These are phyloP conservation scores for Epichloe elymi DNA, from an alignment of 2,329 filamentous ascomycete genomes.

Conservation along the genomic window DNA sequence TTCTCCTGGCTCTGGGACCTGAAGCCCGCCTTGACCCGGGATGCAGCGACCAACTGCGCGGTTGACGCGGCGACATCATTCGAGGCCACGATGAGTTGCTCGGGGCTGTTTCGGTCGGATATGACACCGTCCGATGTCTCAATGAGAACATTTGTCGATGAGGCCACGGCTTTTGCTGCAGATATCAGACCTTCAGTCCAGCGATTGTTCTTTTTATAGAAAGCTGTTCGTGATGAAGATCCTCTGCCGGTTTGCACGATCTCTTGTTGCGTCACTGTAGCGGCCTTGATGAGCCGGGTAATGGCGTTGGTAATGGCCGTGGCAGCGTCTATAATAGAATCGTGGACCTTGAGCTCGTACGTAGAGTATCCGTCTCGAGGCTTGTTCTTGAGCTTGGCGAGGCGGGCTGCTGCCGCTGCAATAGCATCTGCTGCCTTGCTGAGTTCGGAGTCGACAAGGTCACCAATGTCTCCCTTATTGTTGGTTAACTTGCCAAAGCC, in stretches of 20 bases:
- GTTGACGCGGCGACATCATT: constrained; percentile 96
- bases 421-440: constrained; percentile 92
- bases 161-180: constrained; percentile 89
- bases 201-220: constrained; percentile 99
- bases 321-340: constrained; percentile 85
- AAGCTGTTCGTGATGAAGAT: constrained; percentile 74
- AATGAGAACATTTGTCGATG: constrained; percentile 88
- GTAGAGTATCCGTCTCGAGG: constrained; percentile 91
- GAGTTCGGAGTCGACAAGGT: constrained; percentile 84
- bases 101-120: constrained; percentile 78
- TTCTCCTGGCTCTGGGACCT: constrained; percentile 95
- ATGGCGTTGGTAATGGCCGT: constrained; percentile 91
- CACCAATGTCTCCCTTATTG: constrained; percentile 75
- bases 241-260: constrained; percentile 90
- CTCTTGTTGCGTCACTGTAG: constrained; percentile 84
- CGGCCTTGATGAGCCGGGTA: constrained; percentile 85
- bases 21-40: constrained; percentile 91
- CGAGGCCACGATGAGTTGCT: constrained; percentile 94
- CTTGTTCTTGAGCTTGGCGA: constrained; percentile 90
- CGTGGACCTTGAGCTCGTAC: constrained; percentile 92
- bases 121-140: constrained; percentile 96
- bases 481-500: constrained; percentile 70
- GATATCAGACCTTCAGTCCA: constrained; percentile 98
- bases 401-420: constrained; percentile 74
- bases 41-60: constrained; percentile 89